Conservation (phyloP, 495 filamentous ascomycete genomes). For the Parathielavia appendiculata region DNA sequence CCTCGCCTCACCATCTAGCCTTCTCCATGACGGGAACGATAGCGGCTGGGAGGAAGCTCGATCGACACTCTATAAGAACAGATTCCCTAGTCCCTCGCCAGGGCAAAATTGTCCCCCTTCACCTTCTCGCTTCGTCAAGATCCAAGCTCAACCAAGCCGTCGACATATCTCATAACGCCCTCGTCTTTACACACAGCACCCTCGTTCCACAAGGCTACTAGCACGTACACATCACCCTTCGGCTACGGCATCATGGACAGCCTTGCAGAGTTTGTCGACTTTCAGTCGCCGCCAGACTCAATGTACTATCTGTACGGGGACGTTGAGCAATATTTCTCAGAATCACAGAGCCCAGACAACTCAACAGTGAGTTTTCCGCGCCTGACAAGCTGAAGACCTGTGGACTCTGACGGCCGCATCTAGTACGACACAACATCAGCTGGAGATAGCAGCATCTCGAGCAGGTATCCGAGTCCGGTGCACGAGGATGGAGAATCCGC, state of each 20-base stretch:
- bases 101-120: not conserved
- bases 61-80: constrained; percentile 16
- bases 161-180: not conserved
- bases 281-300: constrained; percentile 35
- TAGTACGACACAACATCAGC: constrained; percentile 36
- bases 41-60: not conserved
- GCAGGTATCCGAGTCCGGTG: constrained; percentile 37
- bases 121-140: not conserved
- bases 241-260: constrained; percentile 29
- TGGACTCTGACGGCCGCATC: constrained; percentile 10
- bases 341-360: constrained; percentile 39
- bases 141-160: not conserved
- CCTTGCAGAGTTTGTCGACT: constrained; percentile 26
- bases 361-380: constrained; percentile 30
- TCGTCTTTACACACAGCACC: not conserved
- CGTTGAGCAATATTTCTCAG: constrained; percentile 39
- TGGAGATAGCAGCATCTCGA: constrained; percentile 25
- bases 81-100: not conserved
- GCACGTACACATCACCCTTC: constrained; percentile 1
- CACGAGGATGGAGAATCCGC: constrained; percentile 41
- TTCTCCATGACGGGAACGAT: not conserved
- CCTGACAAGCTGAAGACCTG: not conserved
- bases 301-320: constrained; percentile 38
- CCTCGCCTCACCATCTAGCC: constrained; percentile 15
- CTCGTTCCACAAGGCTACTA: not conserved